phyloP scores from a whole-genome alignment of 441 rosid species.

The Eutrema salsugineum region DNA sequence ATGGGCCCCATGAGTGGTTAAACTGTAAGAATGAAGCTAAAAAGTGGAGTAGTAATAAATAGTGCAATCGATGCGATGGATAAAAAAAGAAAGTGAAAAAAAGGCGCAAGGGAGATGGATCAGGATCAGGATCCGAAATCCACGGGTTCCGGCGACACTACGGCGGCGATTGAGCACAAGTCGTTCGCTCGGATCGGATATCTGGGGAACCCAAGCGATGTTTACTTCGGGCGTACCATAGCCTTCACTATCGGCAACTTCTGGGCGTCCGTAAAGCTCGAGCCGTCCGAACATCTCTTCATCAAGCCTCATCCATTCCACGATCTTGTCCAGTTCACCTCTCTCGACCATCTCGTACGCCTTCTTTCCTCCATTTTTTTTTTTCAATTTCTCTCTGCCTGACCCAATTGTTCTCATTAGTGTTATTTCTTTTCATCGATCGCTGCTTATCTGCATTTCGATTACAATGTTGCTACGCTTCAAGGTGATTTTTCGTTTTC shows the following conservation, averaged over 20 bases:
- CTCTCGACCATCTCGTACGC: conserved; percentile 65
- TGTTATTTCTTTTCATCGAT: too few species aligned
- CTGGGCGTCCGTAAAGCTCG: conserved; percentile 72
- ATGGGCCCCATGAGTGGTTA: conserved; percentile 7
- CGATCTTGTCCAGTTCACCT: conserved; percentile 70
- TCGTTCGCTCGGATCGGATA: conserved; percentile 68
- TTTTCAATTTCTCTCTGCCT: too few species aligned
- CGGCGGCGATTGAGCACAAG: conserved; percentile 50
- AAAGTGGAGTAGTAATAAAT: too few species aligned
- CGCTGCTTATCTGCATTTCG: too few species aligned
- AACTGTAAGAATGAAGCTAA: neutral
- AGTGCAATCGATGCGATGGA: neutral
- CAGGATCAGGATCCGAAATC: conserved; percentile 23
- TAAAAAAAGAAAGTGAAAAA: neutral
- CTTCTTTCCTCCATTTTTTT: neutral
- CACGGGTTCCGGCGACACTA: neutral
- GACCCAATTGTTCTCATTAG: too few species aligned
- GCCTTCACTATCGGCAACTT: conserved; percentile 71
- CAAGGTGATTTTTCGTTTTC: too few species aligned
- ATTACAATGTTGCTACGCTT: too few species aligned
- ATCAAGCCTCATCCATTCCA: conserved; percentile 79
- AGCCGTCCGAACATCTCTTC: conserved; percentile 56
- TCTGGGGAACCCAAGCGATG: conserved; percentile 89
- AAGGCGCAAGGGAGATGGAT: conserved; percentile 6
- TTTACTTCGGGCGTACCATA: conserved; percentile 75